Conservation (phyloP, 495 filamentous ascomycete genomes). For the Penicillium fimorum region DNA sequence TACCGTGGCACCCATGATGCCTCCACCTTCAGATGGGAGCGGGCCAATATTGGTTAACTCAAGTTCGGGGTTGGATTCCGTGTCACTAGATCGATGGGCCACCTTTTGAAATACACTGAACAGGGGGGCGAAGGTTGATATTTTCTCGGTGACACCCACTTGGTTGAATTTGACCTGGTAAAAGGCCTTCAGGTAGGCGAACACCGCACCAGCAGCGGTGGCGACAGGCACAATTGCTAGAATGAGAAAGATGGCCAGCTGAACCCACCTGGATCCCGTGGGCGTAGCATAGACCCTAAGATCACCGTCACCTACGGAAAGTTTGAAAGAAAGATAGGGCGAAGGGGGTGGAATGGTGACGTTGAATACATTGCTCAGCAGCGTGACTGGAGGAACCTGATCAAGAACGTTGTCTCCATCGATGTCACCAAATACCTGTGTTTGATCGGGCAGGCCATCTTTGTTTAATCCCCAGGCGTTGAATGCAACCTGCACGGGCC, state of each 20-base stretch:
- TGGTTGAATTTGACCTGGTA: conserved; percentile 73
- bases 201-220: conserved; percentile 51
- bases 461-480: conserved; percentile 69
- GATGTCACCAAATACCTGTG: conserved; percentile 56
- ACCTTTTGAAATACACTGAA: conserved; percentile 18
- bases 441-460: conserved; percentile 61
- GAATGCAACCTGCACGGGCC: conserved; percentile 60
- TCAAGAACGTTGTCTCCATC: conserved; percentile 47
- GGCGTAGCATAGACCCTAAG: conserved; percentile 51
- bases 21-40: conserved; percentile 42
- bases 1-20: conserved; percentile 35
- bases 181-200: conserved; percentile 62
- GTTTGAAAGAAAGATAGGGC: conserved; percentile 55
- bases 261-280: conserved; percentile 49
- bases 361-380: conserved; percentile 14
- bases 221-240: conserved; percentile 55
- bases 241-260: conserved; percentile 57
- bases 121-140: conserved; percentile 21
- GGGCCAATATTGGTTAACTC: conserved; percentile 37
- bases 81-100: conserved; percentile 2
- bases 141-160: conserved; percentile 55
- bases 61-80: conserved; percentile 24
- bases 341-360: conserved; percentile 54
- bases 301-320: conserved; percentile 56
- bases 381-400: conserved; percentile 14